Conservation (phyloP, 2,329 filamentous ascomycete genomes). For the Plectosphaerella plurivora region DNA sequence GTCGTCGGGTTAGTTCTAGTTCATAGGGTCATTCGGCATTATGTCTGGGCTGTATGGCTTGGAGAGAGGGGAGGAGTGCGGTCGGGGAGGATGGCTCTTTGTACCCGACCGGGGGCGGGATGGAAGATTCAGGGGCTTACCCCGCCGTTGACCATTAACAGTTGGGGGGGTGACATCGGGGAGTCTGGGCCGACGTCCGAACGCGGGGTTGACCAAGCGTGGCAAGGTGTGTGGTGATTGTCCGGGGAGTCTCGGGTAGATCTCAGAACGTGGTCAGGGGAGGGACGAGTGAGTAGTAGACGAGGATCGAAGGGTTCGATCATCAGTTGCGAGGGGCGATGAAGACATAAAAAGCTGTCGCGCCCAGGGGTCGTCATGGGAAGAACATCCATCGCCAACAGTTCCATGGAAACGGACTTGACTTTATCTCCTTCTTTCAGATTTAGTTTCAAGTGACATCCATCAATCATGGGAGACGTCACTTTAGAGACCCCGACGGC, state of each 20-base stretch:
- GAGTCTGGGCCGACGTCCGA: not conserved
- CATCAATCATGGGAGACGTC: too few species aligned
- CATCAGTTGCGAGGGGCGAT: not conserved
- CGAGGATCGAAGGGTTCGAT: not conserved
- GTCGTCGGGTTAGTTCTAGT: not conserved
- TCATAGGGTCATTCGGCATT: not conserved
- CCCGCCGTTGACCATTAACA: too few species aligned
- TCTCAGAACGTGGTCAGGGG: not conserved
- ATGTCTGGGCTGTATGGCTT: not conserved
- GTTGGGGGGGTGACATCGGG: not conserved
- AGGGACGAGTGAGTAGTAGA: too few species aligned
- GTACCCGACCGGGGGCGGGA: not conserved
- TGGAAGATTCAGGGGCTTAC: too few species aligned
- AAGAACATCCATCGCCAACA: too few species aligned
- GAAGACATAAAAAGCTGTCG: not conserved
- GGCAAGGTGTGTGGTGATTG: not conserved
- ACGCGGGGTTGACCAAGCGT: not conserved
- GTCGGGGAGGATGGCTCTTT: not conserved
- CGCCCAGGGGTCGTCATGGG: not conserved
- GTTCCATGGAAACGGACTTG: too few species aligned
- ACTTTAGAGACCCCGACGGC: too few species aligned
- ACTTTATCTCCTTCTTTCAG: too few species aligned
- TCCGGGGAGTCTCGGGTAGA: not conserved
- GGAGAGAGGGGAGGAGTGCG: not conserved
- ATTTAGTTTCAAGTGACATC: too few species aligned